Evolutionary conservation across 78 protist species (phyloP).

Genomic region (Cyanophora paradoxa): DNA sequence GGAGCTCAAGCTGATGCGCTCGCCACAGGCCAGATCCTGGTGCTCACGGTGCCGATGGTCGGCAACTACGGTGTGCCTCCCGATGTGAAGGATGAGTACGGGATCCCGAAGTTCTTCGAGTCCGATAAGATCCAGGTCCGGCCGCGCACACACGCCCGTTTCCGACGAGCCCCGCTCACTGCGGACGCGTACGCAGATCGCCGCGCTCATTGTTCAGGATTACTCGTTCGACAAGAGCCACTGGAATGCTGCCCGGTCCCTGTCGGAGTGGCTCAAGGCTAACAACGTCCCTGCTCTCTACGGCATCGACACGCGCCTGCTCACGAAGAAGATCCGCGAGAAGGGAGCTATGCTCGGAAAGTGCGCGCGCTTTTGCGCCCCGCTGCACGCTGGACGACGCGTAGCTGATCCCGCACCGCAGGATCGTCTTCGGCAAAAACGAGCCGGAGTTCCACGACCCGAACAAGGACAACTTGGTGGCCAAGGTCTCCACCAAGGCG

Average conservation of each 20-base stretch:
- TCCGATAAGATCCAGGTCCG: slow-evolving; percentile 54
- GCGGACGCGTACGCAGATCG: no score
- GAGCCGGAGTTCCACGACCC: slow-evolving; percentile 44
- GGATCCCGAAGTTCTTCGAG: slow-evolving; percentile 74
- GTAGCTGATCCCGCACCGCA: no score
- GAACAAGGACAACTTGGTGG: slow-evolving; percentile 62
- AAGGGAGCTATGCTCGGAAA: slow-evolving; percentile 83
- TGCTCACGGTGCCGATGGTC: slow-evolving; percentile 80
- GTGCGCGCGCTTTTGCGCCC: no score
- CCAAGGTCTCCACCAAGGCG: slow-evolving; percentile 25
- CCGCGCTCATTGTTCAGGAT: slow-evolving; percentile 68
- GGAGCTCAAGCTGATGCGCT: no score
- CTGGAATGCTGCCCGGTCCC: slow-evolving; percentile 80
- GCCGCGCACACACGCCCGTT: neutral
- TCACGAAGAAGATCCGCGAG: slow-evolving; percentile 82
- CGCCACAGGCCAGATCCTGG: slow-evolving; percentile 87
- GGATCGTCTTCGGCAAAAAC: no score
- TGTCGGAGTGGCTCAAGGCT: slow-evolving; percentile 74
- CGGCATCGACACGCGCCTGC: slow-evolving; percentile 89
- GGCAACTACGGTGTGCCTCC: slow-evolving; percentile 94
- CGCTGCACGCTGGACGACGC: no score
- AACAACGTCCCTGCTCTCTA: slow-evolving; percentile 82
- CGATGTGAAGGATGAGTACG: slow-evolving; percentile 40
- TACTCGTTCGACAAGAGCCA: slow-evolving; percentile 82
- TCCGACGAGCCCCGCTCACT: no score